phyloP scores from a whole-genome alignment of 1,284 basidiomycete species.

The Pseudozyma sp. region DNA sequence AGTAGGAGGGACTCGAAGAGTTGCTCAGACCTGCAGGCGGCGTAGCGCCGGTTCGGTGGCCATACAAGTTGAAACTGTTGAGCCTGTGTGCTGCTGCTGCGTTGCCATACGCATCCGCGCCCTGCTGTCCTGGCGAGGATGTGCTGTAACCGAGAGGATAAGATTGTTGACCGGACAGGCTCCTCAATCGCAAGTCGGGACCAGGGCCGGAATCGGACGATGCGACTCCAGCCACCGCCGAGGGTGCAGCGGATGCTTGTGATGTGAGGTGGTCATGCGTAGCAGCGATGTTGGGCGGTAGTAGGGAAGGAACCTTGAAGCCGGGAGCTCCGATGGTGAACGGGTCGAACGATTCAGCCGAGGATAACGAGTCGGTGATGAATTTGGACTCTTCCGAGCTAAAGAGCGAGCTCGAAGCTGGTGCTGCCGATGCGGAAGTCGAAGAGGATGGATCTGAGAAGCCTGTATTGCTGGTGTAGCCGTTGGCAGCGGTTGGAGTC shows the following conservation, averaged over 20 bases:
- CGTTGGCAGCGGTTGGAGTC: conserved; percentile 39
- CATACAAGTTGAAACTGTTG: conserved; percentile 44
- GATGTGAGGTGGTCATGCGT: conserved; percentile 27
- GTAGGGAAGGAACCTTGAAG: conserved; percentile 58
- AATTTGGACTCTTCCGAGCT: conserved; percentile 58
- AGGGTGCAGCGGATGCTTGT: neutral
- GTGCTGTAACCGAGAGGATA: conserved; percentile 8
- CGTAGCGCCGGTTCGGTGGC: conserved; percentile 27
- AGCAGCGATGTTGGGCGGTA: conserved; percentile 51
- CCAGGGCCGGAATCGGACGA: neutral
- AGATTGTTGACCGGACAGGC: conserved; percentile 21
- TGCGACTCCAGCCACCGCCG: conserved; percentile 8
- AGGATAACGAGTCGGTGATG: conserved; percentile 56
- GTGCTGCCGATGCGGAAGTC: conserved; percentile 5
- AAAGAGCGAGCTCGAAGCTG: conserved; percentile 47
- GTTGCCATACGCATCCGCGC: conserved; percentile 6
- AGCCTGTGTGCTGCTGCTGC: conserved; percentile 15
- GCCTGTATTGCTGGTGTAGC: conserved; percentile 19
- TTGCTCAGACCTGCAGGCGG: conserved; percentile 21
- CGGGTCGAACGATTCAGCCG: conserved; percentile 58
- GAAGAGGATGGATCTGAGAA: conserved; percentile 31
- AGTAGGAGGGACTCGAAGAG: conserved; percentile 14
- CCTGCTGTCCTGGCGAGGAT: conserved; percentile 10
- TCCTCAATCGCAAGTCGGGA: conserved; percentile 23
- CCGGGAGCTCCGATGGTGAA: conserved; percentile 60